A percentile compares a stretch with the other conserved stretches of the same genome.
Evolutionary conservation across 2,329 filamentous ascomycete species (phyloP).

Genomic region (Geosmithia flava): DNA sequence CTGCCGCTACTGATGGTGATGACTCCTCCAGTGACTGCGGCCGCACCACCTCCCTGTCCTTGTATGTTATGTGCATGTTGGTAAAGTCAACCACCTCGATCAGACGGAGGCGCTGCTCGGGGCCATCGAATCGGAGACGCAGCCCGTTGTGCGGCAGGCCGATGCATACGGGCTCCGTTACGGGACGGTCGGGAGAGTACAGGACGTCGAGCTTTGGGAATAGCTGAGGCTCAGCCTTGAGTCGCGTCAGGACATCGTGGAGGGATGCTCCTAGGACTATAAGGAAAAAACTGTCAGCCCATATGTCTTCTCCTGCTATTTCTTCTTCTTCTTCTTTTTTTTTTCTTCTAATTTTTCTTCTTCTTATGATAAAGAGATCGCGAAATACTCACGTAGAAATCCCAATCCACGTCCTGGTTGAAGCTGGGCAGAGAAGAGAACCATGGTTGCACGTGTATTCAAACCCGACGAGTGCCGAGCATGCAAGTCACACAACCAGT

Average conservation of each 20-base stretch:
- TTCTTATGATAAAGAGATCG: too few species aligned
- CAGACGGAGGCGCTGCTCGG: conserved; percentile 79
- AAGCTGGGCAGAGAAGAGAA: conserved; percentile 47
- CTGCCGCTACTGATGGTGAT: conserved; percentile 16
- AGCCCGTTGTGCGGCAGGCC: conserved; percentile 75
- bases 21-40: conserved; percentile 24
- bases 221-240: conserved; percentile 75
- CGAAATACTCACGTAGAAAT: conserved; percentile 31
- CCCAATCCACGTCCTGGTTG: conserved; percentile 54
- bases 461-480: neutral
- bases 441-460: conserved; percentile 16
- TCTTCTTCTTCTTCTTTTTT: too few species aligned
- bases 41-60: conserved; percentile 65
- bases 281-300: neutral
- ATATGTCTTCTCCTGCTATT: too few species aligned
- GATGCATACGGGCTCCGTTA: conserved; percentile 63
- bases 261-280: conserved; percentile 80
- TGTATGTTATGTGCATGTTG: conserved; percentile 74
- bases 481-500: too few species aligned
- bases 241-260: conserved; percentile 74
- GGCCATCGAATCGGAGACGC: conserved; percentile 83
- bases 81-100: conserved; percentile 88
- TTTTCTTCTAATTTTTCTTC: too few species aligned
- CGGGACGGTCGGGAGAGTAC: conserved; percentile 64
- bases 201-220: conserved; percentile 76